Percentiles rank a stretch among this genome's conserved stretches.
Evolutionary conservation across 495 filamentous ascomycete species (phyloP).

Genomic region (Penicillium goetzii): DNA sequence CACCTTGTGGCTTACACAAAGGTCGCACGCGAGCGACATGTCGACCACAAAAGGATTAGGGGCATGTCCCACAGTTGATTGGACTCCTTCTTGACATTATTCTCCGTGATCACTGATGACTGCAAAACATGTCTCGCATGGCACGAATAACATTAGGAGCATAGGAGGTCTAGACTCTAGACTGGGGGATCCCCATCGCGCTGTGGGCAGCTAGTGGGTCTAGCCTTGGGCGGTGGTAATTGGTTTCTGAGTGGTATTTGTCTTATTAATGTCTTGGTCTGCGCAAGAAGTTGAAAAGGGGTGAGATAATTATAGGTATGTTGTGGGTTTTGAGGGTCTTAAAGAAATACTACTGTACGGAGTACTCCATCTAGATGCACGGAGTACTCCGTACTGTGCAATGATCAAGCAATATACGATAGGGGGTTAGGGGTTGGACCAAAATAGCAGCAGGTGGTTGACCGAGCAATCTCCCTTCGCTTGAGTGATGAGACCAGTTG

Average conservation of each 20-base stretch:
- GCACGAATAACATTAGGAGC: neutral
- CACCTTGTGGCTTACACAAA: neutral
- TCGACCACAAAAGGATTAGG: neutral
- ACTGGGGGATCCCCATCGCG: neutral
- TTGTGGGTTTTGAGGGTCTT: neutral
- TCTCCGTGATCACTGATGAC: neutral
- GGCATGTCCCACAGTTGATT: too few species aligned
- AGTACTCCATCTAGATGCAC: neutral
- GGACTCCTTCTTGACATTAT: too few species aligned
- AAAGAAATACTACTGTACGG: neutral
- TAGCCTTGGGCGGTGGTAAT: neutral
- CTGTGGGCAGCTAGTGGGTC: conserved; percentile 2
- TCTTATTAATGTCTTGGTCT: conserved; percentile 1
- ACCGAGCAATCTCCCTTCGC: neutral
- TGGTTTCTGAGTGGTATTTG: neutral
- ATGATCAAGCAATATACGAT: too few species aligned
- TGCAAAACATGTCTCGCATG: neutral
- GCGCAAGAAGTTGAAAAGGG: neutral
- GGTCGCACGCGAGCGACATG: neutral
- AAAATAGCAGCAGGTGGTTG: neutral
- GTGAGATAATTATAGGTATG: conserved; percentile 1
- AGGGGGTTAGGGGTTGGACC: neutral
- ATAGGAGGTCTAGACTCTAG: neutral
- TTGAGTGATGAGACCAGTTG: too few species aligned
- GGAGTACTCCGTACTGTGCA: neutral